Conservation (phyloP, 129 eudicot species). For the Artemisia annua region DNA sequence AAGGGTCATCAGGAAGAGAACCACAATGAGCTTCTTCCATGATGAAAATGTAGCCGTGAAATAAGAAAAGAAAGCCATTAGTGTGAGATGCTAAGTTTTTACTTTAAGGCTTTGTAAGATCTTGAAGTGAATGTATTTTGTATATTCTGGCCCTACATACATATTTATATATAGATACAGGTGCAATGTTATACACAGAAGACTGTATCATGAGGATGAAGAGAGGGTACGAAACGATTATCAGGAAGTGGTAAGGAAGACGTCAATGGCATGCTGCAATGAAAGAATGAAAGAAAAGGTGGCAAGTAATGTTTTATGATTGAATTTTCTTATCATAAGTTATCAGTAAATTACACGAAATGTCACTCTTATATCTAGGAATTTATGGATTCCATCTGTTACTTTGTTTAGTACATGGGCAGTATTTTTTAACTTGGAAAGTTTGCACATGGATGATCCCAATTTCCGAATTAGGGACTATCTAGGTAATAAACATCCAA, state of each 20-base stretch:
- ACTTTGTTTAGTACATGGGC: no score
- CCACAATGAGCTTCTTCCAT: slow-evolving; percentile 29
- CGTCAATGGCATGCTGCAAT: slow-evolving; percentile 1
- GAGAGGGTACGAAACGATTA: slow-evolving; percentile 8
- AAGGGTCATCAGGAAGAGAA: slow-evolving; percentile 27
- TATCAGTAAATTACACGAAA: no score
- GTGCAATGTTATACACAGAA: background rate
- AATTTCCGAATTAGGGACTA: no score
- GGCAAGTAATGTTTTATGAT: background rate
- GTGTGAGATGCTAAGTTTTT: background rate
- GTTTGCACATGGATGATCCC: no score
- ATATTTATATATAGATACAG: background rate
- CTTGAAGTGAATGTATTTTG: background rate
- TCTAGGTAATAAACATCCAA: no score
- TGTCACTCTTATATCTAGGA: no score
- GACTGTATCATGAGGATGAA: background rate
- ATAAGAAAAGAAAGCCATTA: slow-evolving; percentile 28
- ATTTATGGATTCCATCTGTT: no score
- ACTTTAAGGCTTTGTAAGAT: background rate
- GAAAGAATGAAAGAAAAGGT: background rate
- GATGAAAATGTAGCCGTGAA: slow-evolving; percentile 18
- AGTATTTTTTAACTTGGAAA: no score
- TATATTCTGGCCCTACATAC: background rate
- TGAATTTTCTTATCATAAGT: background rate
- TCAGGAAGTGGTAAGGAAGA: background rate